phyloP scores from a whole-genome alignment of 2,329 filamentous ascomycete species.

The Pezicula radicicola region DNA sequence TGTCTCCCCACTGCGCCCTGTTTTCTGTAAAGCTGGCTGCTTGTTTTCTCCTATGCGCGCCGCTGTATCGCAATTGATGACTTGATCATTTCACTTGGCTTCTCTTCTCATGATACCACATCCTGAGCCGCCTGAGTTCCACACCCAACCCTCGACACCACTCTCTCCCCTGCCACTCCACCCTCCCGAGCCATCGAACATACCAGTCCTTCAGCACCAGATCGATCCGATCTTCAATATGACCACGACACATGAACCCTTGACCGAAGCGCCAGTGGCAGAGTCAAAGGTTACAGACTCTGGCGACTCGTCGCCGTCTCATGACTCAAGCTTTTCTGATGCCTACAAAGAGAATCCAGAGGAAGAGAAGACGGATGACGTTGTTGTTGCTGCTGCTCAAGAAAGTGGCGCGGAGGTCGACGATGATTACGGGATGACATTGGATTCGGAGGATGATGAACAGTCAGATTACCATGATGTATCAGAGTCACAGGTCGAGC shows the following conservation, averaged over 20 bases:
- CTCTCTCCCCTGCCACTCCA: constrained; percentile 70
- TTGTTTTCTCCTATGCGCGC: not conserved
- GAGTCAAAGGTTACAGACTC: constrained; percentile 12
- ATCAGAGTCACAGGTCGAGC: constrained; percentile 25
- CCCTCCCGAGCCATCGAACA: constrained; percentile 64
- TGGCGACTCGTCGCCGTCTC: constrained; percentile 19
- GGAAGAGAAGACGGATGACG: constrained; percentile 13
- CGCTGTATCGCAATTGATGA: constrained; percentile 2
- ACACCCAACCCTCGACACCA: constrained; percentile 63
- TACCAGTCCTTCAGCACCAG: constrained; percentile 67
- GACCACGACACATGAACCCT: constrained; percentile 52
- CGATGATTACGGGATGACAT: constrained; percentile 34
- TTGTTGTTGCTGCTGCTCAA: constrained; percentile 8
- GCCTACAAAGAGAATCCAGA: constrained; percentile 28
- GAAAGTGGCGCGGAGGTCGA: constrained; percentile 21
- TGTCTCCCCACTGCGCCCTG: not conserved
- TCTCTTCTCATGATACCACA: constrained; percentile 14
- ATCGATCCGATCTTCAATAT: constrained; percentile 72
- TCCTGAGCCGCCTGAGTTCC: constrained; percentile 52
- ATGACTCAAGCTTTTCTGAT: constrained; percentile 29
- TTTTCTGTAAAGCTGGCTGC: constrained; percentile 1
- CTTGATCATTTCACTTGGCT: constrained; percentile 4
- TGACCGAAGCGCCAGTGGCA: constrained; percentile 20
- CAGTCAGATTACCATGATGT: constrained; percentile 28
- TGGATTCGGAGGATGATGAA: constrained; percentile 31